Evolutionary conservation across 164 flowering plant genomes (phyloP), one percentile per base, ranked within the genome.

Genomic region (Vitis rupestris): DNA sequence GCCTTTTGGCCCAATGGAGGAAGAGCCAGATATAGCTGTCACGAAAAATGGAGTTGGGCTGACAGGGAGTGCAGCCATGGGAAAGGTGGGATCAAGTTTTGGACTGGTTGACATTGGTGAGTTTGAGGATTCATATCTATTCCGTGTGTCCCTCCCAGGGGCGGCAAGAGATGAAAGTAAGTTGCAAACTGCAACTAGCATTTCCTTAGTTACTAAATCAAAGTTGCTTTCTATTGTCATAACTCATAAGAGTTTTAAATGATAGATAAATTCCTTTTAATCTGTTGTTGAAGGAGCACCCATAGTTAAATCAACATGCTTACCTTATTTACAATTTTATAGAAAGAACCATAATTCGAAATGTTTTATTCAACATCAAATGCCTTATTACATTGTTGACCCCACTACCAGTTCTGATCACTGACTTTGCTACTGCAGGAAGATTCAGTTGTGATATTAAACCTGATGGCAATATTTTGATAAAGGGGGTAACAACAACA

Each of bases 91-190:
- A 65, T 87, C 88, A 8, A 56, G 73, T 48, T 11, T 87, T 8
- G 97, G 97, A 59, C 64, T 72, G 8, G 68, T 89, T 66, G 87
- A 89, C 70, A 78, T 90, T 63, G 92, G 82, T 5, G 87, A 82
- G 44, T 65, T 72, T 47, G 84, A 80, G 5, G 88, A 88, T 65
- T 72, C 89, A 4, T 90, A 87, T 73, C 31, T 79, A 10, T 90
- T 90, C 58, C 86, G 89, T 0, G 77, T 87, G 14, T 74, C 88
- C 15, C 87, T 90, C 70, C 97, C 97, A 2, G 97, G 97, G 14
- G 93, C 88, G 9, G 76, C 70, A 66, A 83, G 85, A 70, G 87
- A 86, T 76, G 85, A 81, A 75, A 77, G 97, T 87, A 82, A 82
- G 91, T 82, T 30, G 30, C 4, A n/a, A 4, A 31, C 58, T 27